Conservation (phyloP, 805 yeast genomes). For the Barnettozyma vustinii region DNA sequence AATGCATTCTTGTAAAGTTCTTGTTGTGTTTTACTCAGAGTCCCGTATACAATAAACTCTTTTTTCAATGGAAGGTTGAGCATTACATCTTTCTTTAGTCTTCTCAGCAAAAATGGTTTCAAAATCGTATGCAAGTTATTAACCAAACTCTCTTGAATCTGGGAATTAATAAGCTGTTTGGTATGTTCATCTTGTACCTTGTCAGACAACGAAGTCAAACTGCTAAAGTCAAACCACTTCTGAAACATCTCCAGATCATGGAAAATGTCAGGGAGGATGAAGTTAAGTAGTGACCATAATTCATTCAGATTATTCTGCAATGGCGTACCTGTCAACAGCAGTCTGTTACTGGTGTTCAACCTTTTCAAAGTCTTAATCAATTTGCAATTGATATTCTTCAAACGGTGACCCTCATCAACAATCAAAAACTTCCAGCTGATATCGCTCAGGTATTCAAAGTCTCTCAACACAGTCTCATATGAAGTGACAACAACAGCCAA, state of each 20-base stretch:
- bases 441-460: slow-evolving; percentile 47
- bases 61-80: slow-evolving; percentile 78
- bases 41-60: slow-evolving; percentile 77
- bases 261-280: slow-evolving; percentile 88
- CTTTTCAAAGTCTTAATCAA: slow-evolving; percentile 67
- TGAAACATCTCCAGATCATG: slow-evolving; percentile 86
- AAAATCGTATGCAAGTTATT: slow-evolving; percentile 79
- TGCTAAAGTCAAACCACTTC: slow-evolving; percentile 88
- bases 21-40: slow-evolving; percentile 58
- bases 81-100: slow-evolving; percentile 73
- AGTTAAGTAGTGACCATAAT: slow-evolving; percentile 87
- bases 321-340: slow-evolving; percentile 93
- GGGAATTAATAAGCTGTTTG: slow-evolving; percentile 48
- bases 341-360: slow-evolving; percentile 60
- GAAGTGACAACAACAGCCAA: slow-evolving; percentile 67
- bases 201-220: slow-evolving; percentile 38
- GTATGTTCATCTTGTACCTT: slow-evolving; percentile 32
- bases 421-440: slow-evolving; percentile 76
- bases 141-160: slow-evolving; percentile 56
- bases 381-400: slow-evolving; percentile 78
- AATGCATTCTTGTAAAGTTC: slow-evolving; percentile 53
- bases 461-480: slow-evolving; percentile 75
- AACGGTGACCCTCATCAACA: slow-evolving; percentile 94
- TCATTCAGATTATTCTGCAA: slow-evolving; percentile 87
- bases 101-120: slow-evolving; percentile 79